phyloP scores from a whole-genome alignment of 345 rosid species.

The Ricinus communis region DNA sequence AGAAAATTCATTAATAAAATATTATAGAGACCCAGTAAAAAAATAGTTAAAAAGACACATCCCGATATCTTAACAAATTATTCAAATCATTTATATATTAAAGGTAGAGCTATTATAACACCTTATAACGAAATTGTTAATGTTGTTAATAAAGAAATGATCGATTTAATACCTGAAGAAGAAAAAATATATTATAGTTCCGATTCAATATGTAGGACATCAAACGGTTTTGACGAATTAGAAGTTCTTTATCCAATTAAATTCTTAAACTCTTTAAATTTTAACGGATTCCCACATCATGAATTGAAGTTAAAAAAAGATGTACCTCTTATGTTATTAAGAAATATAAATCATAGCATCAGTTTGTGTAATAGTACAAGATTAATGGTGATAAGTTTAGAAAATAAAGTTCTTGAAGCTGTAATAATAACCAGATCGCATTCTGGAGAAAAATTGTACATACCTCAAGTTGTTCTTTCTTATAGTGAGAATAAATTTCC shows the following conservation, averaged over 20 bases:
- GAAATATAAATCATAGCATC: background rate
- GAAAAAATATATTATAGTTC: no score
- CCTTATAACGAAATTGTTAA: background rate
- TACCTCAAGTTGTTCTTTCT: background rate
- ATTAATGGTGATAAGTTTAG: background rate
- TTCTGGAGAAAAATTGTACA: background rate
- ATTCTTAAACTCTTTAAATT: no score
- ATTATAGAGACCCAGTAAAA: background rate
- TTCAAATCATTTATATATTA: background rate
- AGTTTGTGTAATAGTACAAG: background rate
- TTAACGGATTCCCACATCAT: background rate
- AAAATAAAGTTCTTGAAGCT: background rate
- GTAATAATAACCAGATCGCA: background rate
- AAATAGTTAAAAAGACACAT: background rate
- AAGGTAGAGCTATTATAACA: background rate
- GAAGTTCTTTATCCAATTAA: no score
- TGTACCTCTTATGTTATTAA: background rate
- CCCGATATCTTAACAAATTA: background rate
- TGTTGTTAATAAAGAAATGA: no score
- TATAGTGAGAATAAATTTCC: background rate
- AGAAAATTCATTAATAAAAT: background rate
- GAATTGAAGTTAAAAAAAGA: no score
- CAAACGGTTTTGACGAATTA: no score
- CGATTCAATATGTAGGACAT: no score
- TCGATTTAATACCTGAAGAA: no score